Conservation (phyloP, 805 yeast genomes). For the Saccharomycopsis capsularis region DNA sequence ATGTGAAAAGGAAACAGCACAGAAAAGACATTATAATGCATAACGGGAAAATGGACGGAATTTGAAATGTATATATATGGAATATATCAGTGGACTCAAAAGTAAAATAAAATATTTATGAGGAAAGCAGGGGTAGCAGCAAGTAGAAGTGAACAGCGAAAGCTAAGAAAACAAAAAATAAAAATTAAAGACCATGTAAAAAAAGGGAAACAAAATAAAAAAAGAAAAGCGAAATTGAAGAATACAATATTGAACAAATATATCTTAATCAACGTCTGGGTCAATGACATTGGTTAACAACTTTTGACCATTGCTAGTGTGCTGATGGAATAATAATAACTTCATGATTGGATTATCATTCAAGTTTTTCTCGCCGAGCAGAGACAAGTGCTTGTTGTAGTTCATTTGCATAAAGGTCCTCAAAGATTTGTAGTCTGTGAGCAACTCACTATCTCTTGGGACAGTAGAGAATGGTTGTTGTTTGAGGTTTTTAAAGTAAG, state of each 20-base stretch:
- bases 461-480: background rate
- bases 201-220: background rate
- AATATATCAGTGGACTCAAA: too few species aligned
- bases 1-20: too few species aligned
- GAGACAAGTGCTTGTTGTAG: background rate
- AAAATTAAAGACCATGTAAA: too few species aligned
- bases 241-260: background rate
- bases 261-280: background rate
- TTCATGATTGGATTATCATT: constrained; percentile 9
- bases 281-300: constrained; percentile 2
- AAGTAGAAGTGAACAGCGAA: too few species aligned
- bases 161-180: too few species aligned
- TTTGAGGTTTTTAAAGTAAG: background rate
- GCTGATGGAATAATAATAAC: constrained; percentile 3
- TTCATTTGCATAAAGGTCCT: background rate
- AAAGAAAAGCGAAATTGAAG: background rate
- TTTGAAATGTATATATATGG: too few species aligned
- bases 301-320: background rate
- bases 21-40: too few species aligned
- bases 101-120: too few species aligned
- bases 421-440: background rate
- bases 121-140: too few species aligned
- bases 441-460: background rate
- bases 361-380: background rate
- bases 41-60: too few species aligned